phyloP scores from a whole-genome alignment of 768 basidiomycete genomes.

The Rhizopogon vesiculosus region DNA sequence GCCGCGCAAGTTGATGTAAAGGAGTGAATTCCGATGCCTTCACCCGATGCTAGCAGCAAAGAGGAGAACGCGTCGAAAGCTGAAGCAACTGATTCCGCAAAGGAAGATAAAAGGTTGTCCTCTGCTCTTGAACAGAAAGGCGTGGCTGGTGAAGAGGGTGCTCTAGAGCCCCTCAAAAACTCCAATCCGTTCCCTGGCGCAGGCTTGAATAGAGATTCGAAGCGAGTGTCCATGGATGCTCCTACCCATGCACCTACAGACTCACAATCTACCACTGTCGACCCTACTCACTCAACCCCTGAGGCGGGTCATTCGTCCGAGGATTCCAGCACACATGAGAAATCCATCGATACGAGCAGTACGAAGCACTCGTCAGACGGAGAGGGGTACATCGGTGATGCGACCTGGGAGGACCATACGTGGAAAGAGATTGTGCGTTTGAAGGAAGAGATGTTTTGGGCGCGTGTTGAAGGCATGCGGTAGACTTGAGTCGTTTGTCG shows the following conservation, averaged over 20 bases:
- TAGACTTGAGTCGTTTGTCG: conserved; percentile 5
- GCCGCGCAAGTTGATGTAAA: background rate
- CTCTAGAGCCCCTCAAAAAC: background rate
- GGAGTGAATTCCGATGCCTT: background rate
- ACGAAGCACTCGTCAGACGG: conserved; percentile 22
- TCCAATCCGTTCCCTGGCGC: background rate
- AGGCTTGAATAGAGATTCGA: background rate
- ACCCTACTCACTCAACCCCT: background rate
- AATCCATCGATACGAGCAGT: conserved; percentile 17
- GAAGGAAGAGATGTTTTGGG: conserved; percentile 86
- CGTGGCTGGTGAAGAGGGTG: background rate
- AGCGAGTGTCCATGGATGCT: background rate
- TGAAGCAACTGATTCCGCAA: background rate
- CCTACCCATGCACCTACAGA: background rate
- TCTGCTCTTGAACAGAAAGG: background rate
- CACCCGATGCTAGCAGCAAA: background rate
- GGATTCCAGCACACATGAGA: conserved; percentile 1
- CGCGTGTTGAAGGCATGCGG: conserved; percentile 58
- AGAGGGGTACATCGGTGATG: conserved; percentile 53
- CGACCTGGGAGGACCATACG: conserved; percentile 81
- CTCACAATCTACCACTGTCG: background rate
- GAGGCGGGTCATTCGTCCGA: background rate
- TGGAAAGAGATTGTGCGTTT: conserved; percentile 76
- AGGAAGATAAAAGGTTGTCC: background rate
- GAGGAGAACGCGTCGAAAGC: background rate